A percentile compares a stretch with the other conserved stretches of the same genome.
Evolutionary conservation across 2,329 filamentous ascomycete genomes (phyloP).

Genomic region (Ceratocystis alfenasii): DNA sequence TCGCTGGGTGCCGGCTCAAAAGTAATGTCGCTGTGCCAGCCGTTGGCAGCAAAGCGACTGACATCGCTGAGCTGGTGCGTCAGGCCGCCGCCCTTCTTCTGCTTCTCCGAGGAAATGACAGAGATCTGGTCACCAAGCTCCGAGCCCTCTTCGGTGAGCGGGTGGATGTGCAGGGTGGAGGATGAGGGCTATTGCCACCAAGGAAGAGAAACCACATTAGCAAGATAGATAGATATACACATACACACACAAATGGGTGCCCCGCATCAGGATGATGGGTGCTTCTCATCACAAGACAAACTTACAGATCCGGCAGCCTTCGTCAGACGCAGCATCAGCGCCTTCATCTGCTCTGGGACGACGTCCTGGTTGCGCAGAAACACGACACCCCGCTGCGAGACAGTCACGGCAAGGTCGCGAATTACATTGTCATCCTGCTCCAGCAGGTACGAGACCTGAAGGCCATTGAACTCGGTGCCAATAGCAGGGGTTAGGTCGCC

Average conservation of each 20-base stretch:
- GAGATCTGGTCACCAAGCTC: conserved; percentile 45
- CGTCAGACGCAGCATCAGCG: conserved; percentile 46
- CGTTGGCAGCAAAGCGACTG: conserved; percentile 33
- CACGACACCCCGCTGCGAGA: conserved; percentile 51
- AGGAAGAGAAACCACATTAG: not conserved
- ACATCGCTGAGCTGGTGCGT: conserved; percentile 41
- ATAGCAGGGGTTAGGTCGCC: conserved; percentile 44
- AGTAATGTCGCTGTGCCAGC: conserved; percentile 43
- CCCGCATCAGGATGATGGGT: not conserved
- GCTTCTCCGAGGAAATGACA: conserved; percentile 44
- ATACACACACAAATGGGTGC: not conserved
- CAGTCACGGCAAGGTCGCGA: conserved; percentile 49
- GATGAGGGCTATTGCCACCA: conserved; percentile 36
- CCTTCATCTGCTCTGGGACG: conserved; percentile 47
- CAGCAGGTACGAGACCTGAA: conserved; percentile 39
- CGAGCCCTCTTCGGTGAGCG: conserved; percentile 42
- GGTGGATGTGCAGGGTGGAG: conserved; percentile 50
- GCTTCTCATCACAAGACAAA: not conserved
- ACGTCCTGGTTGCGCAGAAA: conserved; percentile 52
- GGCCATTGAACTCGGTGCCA: conserved; percentile 40
- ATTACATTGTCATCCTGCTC: conserved; percentile 44
- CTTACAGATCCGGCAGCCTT: conserved; percentile 38
- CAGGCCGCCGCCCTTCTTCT: conserved; percentile 42
- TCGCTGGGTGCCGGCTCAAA: conserved; percentile 50
- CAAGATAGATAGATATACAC: too few species aligned